phyloP scores from a whole-genome alignment of 441 rosid species.

The Croton laevigatus region DNA sequence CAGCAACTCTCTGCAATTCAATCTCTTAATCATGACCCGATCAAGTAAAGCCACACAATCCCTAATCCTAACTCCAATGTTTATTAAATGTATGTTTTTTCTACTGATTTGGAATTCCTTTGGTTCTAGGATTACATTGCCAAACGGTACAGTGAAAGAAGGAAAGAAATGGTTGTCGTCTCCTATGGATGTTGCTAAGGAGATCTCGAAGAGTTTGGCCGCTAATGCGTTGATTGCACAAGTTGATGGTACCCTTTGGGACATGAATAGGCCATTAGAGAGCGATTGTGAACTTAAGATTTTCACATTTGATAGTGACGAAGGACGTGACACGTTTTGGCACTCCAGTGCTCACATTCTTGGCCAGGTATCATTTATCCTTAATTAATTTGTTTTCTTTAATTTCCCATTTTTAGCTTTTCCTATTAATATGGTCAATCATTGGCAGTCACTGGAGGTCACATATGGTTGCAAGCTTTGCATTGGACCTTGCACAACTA shows the following conservation, averaged over 20 bases:
- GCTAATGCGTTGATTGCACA: conserved; percentile 71
- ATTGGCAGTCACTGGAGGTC: conserved; percentile 70
- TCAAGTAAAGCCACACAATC: not conserved
- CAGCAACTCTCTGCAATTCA: conserved; percentile 36
- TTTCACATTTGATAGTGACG: conserved; percentile 68
- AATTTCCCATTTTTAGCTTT: not conserved
- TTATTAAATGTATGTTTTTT: not conserved
- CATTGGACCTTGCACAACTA: conserved; percentile 96
- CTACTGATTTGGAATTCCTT: not conserved
- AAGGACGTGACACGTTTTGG: conserved; percentile 97
- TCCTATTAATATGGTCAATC: conserved; percentile 9
- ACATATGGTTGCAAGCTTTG: conserved; percentile 90
- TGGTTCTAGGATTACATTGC: not conserved
- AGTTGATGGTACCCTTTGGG: conserved; percentile 83
- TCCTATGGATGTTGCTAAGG: conserved; percentile 74
- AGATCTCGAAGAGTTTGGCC: conserved; percentile 48
- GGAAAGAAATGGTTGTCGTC: conserved; percentile 77
- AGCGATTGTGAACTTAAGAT: conserved; percentile 73
- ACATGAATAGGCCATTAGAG: conserved; percentile 80
- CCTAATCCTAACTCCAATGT: not conserved
- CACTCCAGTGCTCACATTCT: conserved; percentile 99
- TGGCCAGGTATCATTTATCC: conserved; percentile 60
- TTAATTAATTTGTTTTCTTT: not conserved
- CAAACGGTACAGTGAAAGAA: conserved; percentile 67
- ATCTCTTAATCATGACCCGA: not conserved